Evolutionary conservation across 768 basidiomycete genomes (phyloP), one percentile per base, ranked within the genome.

Genomic region (Lactarius psammicola): DNA sequence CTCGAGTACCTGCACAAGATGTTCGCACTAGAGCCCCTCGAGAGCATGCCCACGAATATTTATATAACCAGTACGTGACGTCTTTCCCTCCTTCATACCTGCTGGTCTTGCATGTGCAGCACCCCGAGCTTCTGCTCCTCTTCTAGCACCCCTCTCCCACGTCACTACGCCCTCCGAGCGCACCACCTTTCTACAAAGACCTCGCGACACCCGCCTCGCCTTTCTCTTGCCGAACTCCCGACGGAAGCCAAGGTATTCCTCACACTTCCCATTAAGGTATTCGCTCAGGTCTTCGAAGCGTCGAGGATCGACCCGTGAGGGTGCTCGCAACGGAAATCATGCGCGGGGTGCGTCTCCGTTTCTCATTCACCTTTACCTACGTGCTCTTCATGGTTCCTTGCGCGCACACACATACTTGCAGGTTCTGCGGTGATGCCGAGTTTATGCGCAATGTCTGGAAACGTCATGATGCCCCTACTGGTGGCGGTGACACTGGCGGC

Each of bases 41-140:
- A 99, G 78, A 98, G 95, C 72, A 92, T 98, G 2, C 78, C 98
- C 59, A 95, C 93, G n/a, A 6, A 95, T 73, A 95, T 95, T 71
- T 88, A 94, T 69, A 83, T 93, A 0, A 95, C 94, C 74, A 83
- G 89, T 59, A 85, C 88, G 80, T 95, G 90, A 70, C 44, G 78
- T 74, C 28, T 15, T n/a, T 23, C 18, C 26, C 26, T 20, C 31
- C 42, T 28, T 44, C 38, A 20, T 10, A 44, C 38, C 38, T 40
- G 38, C 38, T 40, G 2, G 20, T n/a, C 56, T 49, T 31, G 42
- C 26, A 62, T 10, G 11, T 60, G 70, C 53, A 95, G 92, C 94
- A 93, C 65, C 71, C 82, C 3, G 94, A 97, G 73, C 82, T 96
- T 1, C 81, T 95, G 13, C 82, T 92, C 49, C 85, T 99, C 23